These are phyloP conservation scores for Phytophthora chlamydospora DNA, from an alignment of 352 stramenopile species.

Conservation along the genomic window DNA sequence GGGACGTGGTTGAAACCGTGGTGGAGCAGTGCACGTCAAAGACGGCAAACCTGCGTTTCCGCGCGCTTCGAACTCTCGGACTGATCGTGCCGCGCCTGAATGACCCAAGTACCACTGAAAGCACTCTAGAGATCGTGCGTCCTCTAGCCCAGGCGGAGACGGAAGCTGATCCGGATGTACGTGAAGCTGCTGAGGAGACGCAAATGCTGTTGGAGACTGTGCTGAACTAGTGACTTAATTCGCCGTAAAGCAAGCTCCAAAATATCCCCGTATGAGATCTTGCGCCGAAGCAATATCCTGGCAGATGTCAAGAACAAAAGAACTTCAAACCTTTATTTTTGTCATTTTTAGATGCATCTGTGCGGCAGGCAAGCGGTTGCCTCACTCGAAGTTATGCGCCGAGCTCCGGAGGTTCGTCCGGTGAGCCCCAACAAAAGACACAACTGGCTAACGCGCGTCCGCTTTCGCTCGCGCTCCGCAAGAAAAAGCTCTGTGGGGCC, in stretches of 20 bases:
- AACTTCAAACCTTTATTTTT: constrained; percentile 3
- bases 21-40: constrained; percentile 80
- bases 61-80: constrained; percentile 70
- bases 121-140: constrained; percentile 79
- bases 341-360: constrained; percentile 20
- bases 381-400: constrained; percentile 16
- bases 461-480: constrained; percentile 16
- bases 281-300: constrained; percentile 12
- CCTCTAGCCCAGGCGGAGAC: constrained; percentile 60
- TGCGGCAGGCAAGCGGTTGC: not conserved
- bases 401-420: constrained; percentile 16
- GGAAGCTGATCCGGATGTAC: constrained; percentile 78
- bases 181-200: constrained; percentile 70
- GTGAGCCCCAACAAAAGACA: constrained; percentile 2
- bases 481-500: constrained; percentile 12
- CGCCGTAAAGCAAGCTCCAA: constrained; percentile 24
- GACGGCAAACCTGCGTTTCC: constrained; percentile 85
- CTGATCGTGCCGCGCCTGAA: constrained; percentile 74
- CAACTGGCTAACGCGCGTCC: constrained; percentile 8
- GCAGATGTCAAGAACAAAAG: constrained; percentile 1
- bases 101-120: constrained; percentile 66
- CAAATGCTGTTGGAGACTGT: constrained; percentile 55
- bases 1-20: constrained; percentile 66
- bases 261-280: constrained; percentile 29
- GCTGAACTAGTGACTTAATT: constrained; percentile 47